Evolutionary conservation across 371 early-diverging fungal genomes (phyloP), one percentile per base, ranked within the genome.

Genomic region (Mortierella sp.): DNA sequence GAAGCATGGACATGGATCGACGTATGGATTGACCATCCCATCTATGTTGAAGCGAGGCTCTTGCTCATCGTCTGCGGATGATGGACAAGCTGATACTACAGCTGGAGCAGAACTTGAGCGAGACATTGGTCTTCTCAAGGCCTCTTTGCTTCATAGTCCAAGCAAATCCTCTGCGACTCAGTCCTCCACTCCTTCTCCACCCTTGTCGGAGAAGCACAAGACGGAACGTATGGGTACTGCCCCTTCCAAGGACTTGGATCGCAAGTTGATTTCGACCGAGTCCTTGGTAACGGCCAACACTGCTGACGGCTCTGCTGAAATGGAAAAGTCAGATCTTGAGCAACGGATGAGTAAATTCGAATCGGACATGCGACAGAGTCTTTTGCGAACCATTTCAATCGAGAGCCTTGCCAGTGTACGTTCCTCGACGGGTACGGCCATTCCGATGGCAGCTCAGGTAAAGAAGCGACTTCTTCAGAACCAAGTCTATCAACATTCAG

Each of bases 321-420:
- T 15, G 19, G 79, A 72, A 1, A 69, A 72, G 57, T 45, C 66
- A 60, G 73, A 72, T 18, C 46, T 77, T 28, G 79, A 72, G 43
- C 69, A 72, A 52, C 48, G 79, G 15, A 65, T 77, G 15, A 68
- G 69, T 55, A 68, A 66, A 46, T 77, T 77, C 55, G 79, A 77
- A 25, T 65, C 79, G 4, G 79, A 77, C 53, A 62, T 77, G 14
- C 79, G 72, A 26, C 68, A 72, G 56, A 77, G 79, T 37, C 62
- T 77, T 1, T 18, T 72, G 16, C 69, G 73, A 2, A 77, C 51
- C 37, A 60, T 55, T 4, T 77, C 79, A 18, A 66, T 77, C 43
- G 79, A 77, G 23, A 77, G 79, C 57, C 66, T 77, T 52, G 57
- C 57, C 50, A 77, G 79, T 25, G 64, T 66, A 1, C 72, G 73